Evolutionary conservation across 805 yeast genomes (phyloP).

Genomic region (Ogataea zsoltii): DNA sequence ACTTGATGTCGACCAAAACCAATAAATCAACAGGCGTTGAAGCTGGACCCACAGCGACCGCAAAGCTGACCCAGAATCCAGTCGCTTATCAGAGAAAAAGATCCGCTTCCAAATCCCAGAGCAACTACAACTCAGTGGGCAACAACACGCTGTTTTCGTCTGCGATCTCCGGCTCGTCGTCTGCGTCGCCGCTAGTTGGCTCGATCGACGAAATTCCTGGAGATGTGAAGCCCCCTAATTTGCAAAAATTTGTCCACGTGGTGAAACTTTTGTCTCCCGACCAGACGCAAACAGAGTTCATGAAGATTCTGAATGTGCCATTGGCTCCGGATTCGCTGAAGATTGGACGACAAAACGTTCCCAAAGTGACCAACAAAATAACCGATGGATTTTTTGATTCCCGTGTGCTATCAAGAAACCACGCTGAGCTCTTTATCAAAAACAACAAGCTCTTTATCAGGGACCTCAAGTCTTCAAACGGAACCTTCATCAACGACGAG

Average conservation of each 20-base stretch:
- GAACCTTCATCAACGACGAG: conserved; percentile 83
- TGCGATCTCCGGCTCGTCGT: conserved; percentile 7
- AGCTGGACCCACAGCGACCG: conserved; percentile 1
- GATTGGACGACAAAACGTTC: conserved; percentile 85
- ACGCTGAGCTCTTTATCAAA: conserved; percentile 79
- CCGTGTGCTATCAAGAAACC: conserved; percentile 87
- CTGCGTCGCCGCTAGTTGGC: conserved; percentile 9
- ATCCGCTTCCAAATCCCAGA: conserved; percentile 35
- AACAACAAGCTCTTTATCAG: conserved; percentile 69
- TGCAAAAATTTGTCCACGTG: conserved; percentile 49
- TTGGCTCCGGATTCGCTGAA: conserved; percentile 78
- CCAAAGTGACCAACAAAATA: conserved; percentile 55
- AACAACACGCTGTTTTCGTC: conserved; percentile 17
- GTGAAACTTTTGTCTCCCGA: conserved; percentile 77
- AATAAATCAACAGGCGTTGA: conserved; percentile 8
- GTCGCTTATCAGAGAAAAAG: conserved; percentile 29
- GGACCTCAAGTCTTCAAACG: conserved; percentile 91
- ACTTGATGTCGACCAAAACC: conserved; percentile 12
- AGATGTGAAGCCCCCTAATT: conserved; percentile 17
- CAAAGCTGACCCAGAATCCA: conserved; percentile 1
- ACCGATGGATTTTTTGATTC: conserved; percentile 95
- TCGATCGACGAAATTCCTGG: conserved; percentile 8
- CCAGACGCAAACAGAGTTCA: conserved; percentile 64
- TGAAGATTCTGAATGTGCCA: conserved; percentile 79
- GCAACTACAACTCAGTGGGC: conserved; percentile 33